A percentile compares a stretch with the other conserved stretches of the same genome.
These are phyloP conservation scores for Neofusicoccum umdonicola DNA, from an alignment of 2,329 filamentous ascomycete species.

Conservation along the genomic window DNA sequence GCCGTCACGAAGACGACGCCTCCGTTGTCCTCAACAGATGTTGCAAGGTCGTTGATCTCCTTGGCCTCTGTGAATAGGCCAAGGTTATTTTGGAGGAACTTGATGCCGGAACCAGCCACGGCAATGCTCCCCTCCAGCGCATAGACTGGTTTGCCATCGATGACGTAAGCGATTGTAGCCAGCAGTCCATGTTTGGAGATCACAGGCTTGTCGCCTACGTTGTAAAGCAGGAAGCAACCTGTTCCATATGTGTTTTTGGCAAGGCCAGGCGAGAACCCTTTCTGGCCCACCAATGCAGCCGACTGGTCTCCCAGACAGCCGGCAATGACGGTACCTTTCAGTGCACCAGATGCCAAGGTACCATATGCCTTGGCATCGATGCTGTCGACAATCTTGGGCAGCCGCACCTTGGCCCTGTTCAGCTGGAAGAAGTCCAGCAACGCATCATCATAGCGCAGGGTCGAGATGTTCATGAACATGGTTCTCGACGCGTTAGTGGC, in stretches of 20 bases:
- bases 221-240: conserved; percentile 79
- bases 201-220: conserved; percentile 74
- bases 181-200: conserved; percentile 75
- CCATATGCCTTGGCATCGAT: conserved; percentile 70
- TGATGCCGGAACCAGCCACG: conserved; percentile 71
- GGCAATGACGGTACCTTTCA: conserved; percentile 66
- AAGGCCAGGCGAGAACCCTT: conserved; percentile 72
- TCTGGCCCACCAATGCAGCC: conserved; percentile 74
- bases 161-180: conserved; percentile 76
- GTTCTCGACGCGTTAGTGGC: conserved; percentile 78
- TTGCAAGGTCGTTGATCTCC: conserved; percentile 59
- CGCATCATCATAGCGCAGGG: conserved; percentile 69
- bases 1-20: conserved; percentile 78
- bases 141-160: conserved; percentile 68
- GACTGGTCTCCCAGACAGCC: conserved; percentile 81
- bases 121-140: conserved; percentile 76
- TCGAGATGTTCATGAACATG: conserved; percentile 85
- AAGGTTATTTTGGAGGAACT: conserved; percentile 59
- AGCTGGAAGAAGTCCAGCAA: conserved; percentile 75
- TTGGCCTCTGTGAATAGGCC: conserved; percentile 54
- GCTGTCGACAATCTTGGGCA: conserved; percentile 74
- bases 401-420: conserved; percentile 62
- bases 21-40: conserved; percentile 66
- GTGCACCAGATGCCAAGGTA: conserved; percentile 57
- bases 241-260: conserved; percentile 87